Base-by-base conservation (phyloP, 2,329 filamentous ascomycete genomes). In the Penicillium sp. region DNA sequence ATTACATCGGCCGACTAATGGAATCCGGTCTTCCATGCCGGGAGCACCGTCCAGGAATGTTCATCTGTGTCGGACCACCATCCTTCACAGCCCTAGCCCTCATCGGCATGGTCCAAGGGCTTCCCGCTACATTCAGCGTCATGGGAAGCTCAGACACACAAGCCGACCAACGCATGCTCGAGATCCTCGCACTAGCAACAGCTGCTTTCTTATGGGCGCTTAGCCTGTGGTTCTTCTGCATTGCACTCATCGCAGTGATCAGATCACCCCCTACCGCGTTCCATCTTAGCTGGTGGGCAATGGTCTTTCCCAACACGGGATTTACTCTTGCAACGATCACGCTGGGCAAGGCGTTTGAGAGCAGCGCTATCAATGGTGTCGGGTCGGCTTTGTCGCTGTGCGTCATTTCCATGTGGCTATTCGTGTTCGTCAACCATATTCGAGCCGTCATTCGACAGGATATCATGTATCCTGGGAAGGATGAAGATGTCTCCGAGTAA, bases 51-150 rank as follows among this genome's bases (percentile, higher is more conserved):
- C 81, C 85, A 0, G 84, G 80, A 0, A 78, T 89, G 62, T 88
- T 86, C 71, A 87, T 89, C 71, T 84, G 82, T 49, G 85, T 87
- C n/a, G 85, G 85, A 0, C 84, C 85, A 1, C 84, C 84, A 0
- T 77, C 82, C 1, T 88, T 87, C 70, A 88, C 85, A 0, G 81
- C 80, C 1, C 70, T 87, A 11, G 84, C 85, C 0, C 73, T 87
- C 32, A 78, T 88, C 29, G 84, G 84, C 39, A 84, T 87, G 77
- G 76, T 83, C 0, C 73, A 77, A 37, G 74, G 75, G 7, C 64
- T 82, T 0, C 70, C 69, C 1, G 57, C 67, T 4, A 69, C 73
- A 29, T 77, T 77, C 52, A 68, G 69, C 37, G 65, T 80, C 42
- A 69, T 74, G 22, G 66, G 72, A 13, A 70, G 64, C 14, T 40